Evolutionary conservation across 2,329 filamentous ascomycete genomes (phyloP), one percentile per base, ranked within the genome.

Genomic region (Eurotiales sp.): DNA sequence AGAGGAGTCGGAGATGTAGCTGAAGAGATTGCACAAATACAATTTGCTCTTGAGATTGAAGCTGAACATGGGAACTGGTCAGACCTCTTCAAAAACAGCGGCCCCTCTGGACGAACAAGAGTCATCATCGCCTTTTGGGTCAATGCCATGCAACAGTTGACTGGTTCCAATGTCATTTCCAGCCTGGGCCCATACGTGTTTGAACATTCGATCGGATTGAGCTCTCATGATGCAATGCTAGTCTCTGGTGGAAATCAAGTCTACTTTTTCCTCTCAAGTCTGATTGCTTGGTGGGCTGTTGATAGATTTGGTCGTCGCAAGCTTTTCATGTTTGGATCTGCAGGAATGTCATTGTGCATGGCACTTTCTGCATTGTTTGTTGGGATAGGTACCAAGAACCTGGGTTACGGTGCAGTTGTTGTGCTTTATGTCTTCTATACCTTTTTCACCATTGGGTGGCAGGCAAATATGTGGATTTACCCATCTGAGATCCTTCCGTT

Each of bases 101-200:
- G n/a, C n/a, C n/a, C n/a, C n/a, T n/a, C n/a, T n/a, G n/a, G n/a
- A n/a, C n/a, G n/a, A n/a, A n/a, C n/a, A n/a, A n/a, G n/a, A n/a
- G n/a, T n/a, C n/a, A n/a, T n/a, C n/a, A n/a, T 15, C 50, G 34
- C 12, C 29, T 32, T 12, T 32, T 32, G 12, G 3, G 14, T 8
- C 12, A 27, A 27, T 43, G 22, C 29, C 25, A 41, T 8, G 15
- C 17, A 17, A 27, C 11, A 2, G 6, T 22, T 44, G 8, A 32
- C 21, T 41, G 53, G 53, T 45, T 53, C 21, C n/a, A n/a, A 55
- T 55, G 53, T 52, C 46, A 59, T 56, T 30, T 58, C n/a, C n/a
- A n/a, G n/a, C n/a, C n/a, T n/a, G n/a, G n/a, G n/a, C n/a, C n/a
- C 59, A 17, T 61, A 59, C 27, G 50, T 61, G 7, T 55, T 60